Base-by-base conservation (phyloP, 495 filamentous ascomycete species). In the Penicillium manginii region DNA sequence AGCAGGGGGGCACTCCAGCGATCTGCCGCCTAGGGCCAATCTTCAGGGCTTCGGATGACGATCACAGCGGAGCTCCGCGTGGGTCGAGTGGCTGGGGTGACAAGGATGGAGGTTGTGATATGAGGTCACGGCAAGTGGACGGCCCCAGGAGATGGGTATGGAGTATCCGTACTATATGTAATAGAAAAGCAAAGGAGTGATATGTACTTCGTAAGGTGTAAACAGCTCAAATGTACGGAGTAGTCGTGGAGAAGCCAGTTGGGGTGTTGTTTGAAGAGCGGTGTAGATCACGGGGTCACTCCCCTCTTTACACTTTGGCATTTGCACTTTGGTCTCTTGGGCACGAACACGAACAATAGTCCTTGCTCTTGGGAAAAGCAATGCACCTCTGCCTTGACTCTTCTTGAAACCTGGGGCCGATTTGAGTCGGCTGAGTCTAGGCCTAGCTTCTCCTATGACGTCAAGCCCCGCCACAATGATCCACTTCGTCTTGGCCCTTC, bases 1-100 rank as follows among this genome's bases (percentile, higher is more conserved):
- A 52, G 51, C 37, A 63, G 55, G 60, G 55, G 60, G 57, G 54
- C 26, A 49, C 31, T 9, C 49, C 22, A 48, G 51, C 37, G 65
- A 63, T 62, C 57, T 58, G 45, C 62, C 51, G 31, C 46, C 56
- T 63, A 29, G 26, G 26, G 26, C 26, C 26, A 7, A 29, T 29
- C 26, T 8, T 57, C 58, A 58, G 57, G 65, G 62, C 55, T 68
- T 50, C 60, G 54, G 63, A 50, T 58, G 60, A 50, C 55, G 63
- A 68, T 66, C 60, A 57, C 62, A 29, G 58, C 53, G 60, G 60
- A 55, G 56, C 61, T 55, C 59, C 56, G 59, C 26, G 35, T 14
- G 35, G 15, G 12, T 37, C 56, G 56, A 26, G 65, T 57, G 51
- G 62, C 56, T 65, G 60, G 59, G 54, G 48, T 12, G 35, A 11